phyloP scores from a whole-genome alignment of 441 rosid genomes.

The Flueggea neowawraea region DNA sequence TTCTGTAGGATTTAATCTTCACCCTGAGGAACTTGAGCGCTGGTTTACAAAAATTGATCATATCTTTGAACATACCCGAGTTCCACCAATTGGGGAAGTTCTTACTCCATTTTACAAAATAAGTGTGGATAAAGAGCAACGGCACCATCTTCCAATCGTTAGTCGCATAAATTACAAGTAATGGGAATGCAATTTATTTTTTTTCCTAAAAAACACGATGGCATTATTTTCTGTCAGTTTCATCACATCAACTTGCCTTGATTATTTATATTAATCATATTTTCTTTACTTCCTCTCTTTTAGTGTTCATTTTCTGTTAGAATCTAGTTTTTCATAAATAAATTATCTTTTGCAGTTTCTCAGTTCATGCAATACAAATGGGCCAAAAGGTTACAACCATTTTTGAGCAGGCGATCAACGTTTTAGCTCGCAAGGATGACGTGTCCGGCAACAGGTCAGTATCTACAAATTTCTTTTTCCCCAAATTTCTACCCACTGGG shows the following conservation, averaged over 20 bases:
- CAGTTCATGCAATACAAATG: conserved; percentile 96
- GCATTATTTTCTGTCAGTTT: background rate
- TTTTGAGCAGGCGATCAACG: conserved; percentile 81
- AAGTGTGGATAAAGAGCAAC: conserved; percentile 55
- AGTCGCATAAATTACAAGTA: conserved; percentile 95
- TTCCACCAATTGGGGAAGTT: conserved; percentile 77
- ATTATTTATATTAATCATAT: conserved; percentile 3
- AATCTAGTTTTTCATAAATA: conserved; percentile 7
- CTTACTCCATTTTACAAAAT: conserved; percentile 75
- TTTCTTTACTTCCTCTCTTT: background rate
- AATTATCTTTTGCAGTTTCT: conserved; percentile 52
- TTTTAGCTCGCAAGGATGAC: conserved; percentile 77
- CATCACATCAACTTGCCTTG: background rate
- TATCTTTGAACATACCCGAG: conserved; percentile 85
- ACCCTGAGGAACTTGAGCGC: conserved; percentile 86
- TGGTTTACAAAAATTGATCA: conserved; percentile 97
- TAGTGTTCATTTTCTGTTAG: conserved; percentile 3
- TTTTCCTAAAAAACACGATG: too few species aligned
- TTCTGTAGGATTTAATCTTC: conserved; percentile 71
- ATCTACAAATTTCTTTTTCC: conserved; percentile 9
- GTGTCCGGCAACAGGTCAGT: conserved; percentile 53
- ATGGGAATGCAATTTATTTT: conserved; percentile 10
- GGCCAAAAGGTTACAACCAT: conserved; percentile 86
- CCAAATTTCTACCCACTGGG: too few species aligned
- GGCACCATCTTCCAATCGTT: conserved; percentile 72